Base-by-base conservation (phyloP, 148 eudicot genomes). In the Cornus florida region DNA sequence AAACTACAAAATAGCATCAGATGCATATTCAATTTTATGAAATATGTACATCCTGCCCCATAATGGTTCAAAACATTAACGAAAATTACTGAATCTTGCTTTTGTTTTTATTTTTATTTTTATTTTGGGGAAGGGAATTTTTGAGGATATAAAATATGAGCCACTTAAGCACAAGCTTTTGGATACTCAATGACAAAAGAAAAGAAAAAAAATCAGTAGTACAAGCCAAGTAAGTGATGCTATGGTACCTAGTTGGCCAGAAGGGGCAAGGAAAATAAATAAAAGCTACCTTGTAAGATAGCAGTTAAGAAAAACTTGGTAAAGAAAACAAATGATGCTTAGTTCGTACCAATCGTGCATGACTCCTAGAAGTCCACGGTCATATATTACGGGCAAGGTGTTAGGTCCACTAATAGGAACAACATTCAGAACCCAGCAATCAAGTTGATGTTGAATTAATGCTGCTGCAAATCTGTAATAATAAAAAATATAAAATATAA, bases 351-450 rank as follows among this genome's bases (percentile, higher is more conserved):
- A 96, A 81, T 96, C 99, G 83, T 96, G 99, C 97, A 89, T 84
- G 84, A 92, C 99, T 84, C 99, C 99, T 73, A 96, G 81, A 78
- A 96, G 94, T 79, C 99, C 99, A 82, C 99, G 98, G 72, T 96
- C 99, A 79, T 89, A 90, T 46, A 96, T 96, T 77, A 94, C 98
- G 64, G 99, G 98, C 78, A 96, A 85, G 7, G 97, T 91, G 84
- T 96, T 96, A 59, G 90, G 88, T 38, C 97, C 99, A 77, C 98
- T 93, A 84, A 90, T 92, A 79, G 99, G 98, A 70, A 94, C 94
- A 79, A 94, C 97, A 75, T 96, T 96, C 67, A 96, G 83, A 80
- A 96, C 98, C 99, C 99, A 96, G 68, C 94, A 88, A 87, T 94
- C 97, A 60, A 94, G 64, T 53, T 83, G 64, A 56, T 89, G 74